Base-by-base conservation (phyloP, 2,329 filamentous ascomycete genomes). In the Aspergillus calidoustus region DNA sequence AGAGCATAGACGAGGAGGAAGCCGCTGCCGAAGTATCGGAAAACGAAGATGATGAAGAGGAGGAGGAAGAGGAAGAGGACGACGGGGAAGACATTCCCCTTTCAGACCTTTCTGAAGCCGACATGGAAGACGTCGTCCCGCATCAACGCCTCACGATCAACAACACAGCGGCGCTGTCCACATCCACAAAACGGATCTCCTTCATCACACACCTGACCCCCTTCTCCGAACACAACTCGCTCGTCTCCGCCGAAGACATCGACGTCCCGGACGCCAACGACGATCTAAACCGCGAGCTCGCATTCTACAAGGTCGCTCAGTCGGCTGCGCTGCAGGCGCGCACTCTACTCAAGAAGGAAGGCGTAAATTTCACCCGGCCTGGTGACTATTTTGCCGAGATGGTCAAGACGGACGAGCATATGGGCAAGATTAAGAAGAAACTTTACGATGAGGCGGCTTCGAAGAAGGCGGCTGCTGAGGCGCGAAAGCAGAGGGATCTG, bases 321-420 rank as follows among this genome's bases (percentile, higher is more conserved):
- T 88, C 91, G 41, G 92, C 92, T 1, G 92, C 90, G 4, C 86
- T 89, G 66, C 81, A 87, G 63, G 95, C 87, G 2, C 90, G 94
- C 59, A 77, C 81, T n/a, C 81, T 89, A 64, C 84, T 99, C 25
- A 90, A 91, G 74, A 89, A 90, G 66, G 94, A 97, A 77, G 90
- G 90, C 8, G 85, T 94, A 0, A 87, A 91, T 7, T 99, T 99
- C 80, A 90, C 92, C 30, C 87, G 95, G 9, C 95, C 95, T 3
- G 89, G 87, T 59, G 95, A 99, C 80, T 99, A 96, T 81, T 99
- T 99, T 72, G 95, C 95, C 49, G 95, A 99, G 84, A 99, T 98
- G 93, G 89, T 97, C 72, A 98, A 98, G 87, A 92, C 90, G 72
- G 95, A 99, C 76, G 94, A 96, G 72, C 95, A 97, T 79, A 99